phyloP scores from a whole-genome alignment of 148 eudicot genomes.

The Rhododendron henanense region DNA sequence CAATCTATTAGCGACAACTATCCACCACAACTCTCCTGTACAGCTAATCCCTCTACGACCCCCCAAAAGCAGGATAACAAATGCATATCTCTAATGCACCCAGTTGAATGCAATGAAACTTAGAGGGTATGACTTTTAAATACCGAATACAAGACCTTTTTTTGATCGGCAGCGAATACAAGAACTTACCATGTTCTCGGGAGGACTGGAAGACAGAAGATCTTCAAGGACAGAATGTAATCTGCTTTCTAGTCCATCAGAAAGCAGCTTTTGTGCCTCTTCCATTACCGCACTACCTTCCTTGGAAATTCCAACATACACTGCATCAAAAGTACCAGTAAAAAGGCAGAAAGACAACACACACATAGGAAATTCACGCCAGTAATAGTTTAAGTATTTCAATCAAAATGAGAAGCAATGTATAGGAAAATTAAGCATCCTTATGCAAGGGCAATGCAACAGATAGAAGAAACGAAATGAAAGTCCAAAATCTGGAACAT shows the following conservation, averaged over 20 bases:
- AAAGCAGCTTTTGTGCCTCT: slow-evolving; percentile 53
- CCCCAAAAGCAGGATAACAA: neutral
- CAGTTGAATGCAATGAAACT: neutral
- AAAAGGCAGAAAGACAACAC: neutral
- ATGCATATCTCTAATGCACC: neutral
- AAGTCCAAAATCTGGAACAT: neutral
- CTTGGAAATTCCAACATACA: slow-evolving; percentile 46
- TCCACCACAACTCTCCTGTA: neutral
- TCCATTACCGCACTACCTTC: slow-evolving; percentile 39
- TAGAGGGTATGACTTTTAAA: neutral
- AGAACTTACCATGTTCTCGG: slow-evolving; percentile 73
- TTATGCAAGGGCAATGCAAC: neutral
- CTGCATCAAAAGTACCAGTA: slow-evolving; percentile 35
- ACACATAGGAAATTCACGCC: neutral
- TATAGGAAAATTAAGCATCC: neutral
- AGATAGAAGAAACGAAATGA: neutral
- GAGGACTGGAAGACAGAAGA: slow-evolving; percentile 50
- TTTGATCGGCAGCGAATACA: neutral
- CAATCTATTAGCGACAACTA: too few species aligned
- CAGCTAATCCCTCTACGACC: too few species aligned
- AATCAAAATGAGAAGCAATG: neutral
- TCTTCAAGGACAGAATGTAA: slow-evolving; percentile 51
- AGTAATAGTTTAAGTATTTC: neutral
- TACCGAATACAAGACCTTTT: slow-evolving; percentile 17
- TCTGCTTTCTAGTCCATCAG: slow-evolving; percentile 73